Percentiles rank a stretch among this genome's conserved stretches.
Evolutionary conservation across 2,329 filamentous ascomycete species (phyloP).

Genomic region (Pleoardoris graminearum): DNA sequence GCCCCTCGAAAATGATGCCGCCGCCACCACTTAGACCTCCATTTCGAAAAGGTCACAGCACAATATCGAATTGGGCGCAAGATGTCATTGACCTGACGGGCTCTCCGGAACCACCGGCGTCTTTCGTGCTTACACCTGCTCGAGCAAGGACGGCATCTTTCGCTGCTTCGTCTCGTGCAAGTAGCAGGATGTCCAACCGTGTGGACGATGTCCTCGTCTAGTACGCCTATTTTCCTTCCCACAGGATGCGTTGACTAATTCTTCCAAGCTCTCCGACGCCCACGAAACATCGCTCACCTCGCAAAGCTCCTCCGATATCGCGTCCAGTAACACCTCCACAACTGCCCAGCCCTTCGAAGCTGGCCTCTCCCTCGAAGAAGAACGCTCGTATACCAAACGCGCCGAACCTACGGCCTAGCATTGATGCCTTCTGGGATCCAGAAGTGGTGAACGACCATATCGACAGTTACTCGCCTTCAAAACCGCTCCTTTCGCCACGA

Average conservation of each 20-base stretch:
- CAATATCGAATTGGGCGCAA: slow-evolving; percentile 36
- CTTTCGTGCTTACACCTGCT: slow-evolving; percentile 23
- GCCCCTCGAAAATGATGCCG: slow-evolving; percentile 7
- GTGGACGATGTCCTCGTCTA: slow-evolving; percentile 36
- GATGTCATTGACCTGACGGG: slow-evolving; percentile 39
- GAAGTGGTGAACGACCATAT: slow-evolving; percentile 44
- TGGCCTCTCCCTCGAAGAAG: slow-evolving; percentile 44
- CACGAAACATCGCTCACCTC: slow-evolving; percentile 37
- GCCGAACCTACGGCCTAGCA: slow-evolving; percentile 36
- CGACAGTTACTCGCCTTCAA: slow-evolving; percentile 42
- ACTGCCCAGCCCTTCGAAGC: slow-evolving; percentile 36
- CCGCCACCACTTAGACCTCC: slow-evolving; percentile 24
- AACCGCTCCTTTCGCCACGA: slow-evolving; percentile 38
- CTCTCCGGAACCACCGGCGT: slow-evolving; percentile 28
- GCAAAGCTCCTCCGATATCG: slow-evolving; percentile 36
- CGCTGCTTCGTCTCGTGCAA: slow-evolving; percentile 32
- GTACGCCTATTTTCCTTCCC: slow-evolving; percentile 18
- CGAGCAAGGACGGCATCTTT: slow-evolving; percentile 29
- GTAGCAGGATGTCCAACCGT: slow-evolving; percentile 34
- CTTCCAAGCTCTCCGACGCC: slow-evolving; percentile 36
- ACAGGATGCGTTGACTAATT: neutral
- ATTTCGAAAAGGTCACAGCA: slow-evolving; percentile 30
- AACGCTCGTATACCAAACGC: slow-evolving; percentile 35
- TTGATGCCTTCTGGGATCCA: slow-evolving; percentile 46
- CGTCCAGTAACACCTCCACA: slow-evolving; percentile 39